Conservation (phyloP, 345 rosid genomes). For the Eucalyptus regnans region DNA sequence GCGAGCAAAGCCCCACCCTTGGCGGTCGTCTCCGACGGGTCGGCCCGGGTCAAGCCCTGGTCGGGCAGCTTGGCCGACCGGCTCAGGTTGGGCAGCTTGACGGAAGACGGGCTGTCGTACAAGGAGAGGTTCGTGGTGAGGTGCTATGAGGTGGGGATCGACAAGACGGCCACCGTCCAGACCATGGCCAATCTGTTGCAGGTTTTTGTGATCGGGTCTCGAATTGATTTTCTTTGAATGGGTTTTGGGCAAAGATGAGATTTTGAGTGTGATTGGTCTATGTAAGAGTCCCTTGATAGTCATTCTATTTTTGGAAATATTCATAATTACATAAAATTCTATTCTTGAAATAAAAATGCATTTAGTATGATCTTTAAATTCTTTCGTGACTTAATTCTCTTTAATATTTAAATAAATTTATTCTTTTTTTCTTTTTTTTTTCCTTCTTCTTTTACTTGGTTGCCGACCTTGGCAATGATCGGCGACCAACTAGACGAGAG, state of each 20-base stretch:
- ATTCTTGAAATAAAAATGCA: no score
- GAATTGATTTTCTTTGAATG: neutral
- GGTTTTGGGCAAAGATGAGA: neutral
- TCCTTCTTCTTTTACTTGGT: no score
- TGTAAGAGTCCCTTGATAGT: neutral
- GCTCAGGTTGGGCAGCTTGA: constrained; percentile 55
- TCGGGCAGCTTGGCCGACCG: constrained; percentile 32
- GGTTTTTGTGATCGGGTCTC: constrained; percentile 8
- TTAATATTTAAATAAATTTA: no score
- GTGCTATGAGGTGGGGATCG: constrained; percentile 85
- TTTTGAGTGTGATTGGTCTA: neutral
- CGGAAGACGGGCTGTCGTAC: constrained; percentile 63
- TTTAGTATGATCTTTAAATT: no score
- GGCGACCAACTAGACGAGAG: no score
- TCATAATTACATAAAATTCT: no score
- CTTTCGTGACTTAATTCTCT: no score
- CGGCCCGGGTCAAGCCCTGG: constrained; percentile 9
- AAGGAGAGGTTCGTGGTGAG: constrained; percentile 84
- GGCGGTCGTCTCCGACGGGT: constrained; percentile 11
- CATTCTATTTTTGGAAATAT: no score
- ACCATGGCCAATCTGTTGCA: constrained; percentile 93
- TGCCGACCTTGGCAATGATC: no score
- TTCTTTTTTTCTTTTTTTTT: no score
- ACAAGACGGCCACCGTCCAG: constrained; percentile 88
- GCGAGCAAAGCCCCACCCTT: neutral